These are phyloP conservation scores for Kockiozyma suomiensis DNA, from an alignment of 805 yeast species.

Conservation along the genomic window DNA sequence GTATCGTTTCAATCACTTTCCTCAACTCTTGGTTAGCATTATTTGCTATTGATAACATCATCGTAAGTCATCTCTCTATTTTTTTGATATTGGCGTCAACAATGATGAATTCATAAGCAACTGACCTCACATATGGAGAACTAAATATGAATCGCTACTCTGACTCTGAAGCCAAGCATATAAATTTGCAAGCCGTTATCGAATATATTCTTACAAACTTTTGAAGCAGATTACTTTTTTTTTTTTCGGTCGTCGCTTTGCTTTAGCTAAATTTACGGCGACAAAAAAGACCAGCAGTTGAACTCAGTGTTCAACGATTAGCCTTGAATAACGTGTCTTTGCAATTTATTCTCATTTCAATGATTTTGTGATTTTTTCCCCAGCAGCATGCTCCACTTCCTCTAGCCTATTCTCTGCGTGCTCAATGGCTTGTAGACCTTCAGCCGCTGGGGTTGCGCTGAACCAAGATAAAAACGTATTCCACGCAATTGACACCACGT, in stretches of 20 bases:
- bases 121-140: slow-evolving; percentile 32
- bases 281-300: too few species aligned
- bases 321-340: too few species aligned
- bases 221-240: too few species aligned
- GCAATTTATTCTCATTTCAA: not conserved
- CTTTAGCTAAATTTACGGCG: too few species aligned
- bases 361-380: not conserved
- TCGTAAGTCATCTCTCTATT: too few species aligned
- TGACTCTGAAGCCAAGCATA: slow-evolving; percentile 11
- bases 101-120: slow-evolving; percentile 27
- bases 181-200: not conserved
- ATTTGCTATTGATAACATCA: too few species aligned
- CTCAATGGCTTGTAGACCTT: slow-evolving; percentile 7
- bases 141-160: slow-evolving; percentile 35
- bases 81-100: too few species aligned
- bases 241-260: too few species aligned
- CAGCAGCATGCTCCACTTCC: slow-evolving; percentile 11
- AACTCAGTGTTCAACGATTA: too few species aligned
- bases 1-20: too few species aligned
- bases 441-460: slow-evolving; percentile 13
- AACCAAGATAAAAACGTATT: slow-evolving; percentile 67
- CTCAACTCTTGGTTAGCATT: too few species aligned
- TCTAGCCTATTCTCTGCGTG: slow-evolving; percentile 17
- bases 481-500: slow-evolving; percentile 77
- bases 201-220: not conserved